Evolutionary conservation across 1,139 yeast species (phyloP).

Genomic region (Arxiozyma slooffiae): DNA sequence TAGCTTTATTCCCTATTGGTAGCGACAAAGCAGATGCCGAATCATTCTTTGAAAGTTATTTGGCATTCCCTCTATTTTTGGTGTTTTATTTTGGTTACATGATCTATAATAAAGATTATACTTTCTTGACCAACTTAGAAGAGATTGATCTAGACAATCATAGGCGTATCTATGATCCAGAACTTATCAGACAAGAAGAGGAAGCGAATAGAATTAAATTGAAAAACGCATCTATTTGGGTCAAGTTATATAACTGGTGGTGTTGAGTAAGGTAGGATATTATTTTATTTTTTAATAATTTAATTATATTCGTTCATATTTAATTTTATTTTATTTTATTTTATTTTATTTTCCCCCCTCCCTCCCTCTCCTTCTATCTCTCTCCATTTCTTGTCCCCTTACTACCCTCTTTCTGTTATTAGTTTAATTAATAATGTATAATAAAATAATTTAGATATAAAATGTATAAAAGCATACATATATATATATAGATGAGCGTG

Average conservation of each 20-base stretch:
- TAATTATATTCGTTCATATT: too few relatives aligned
- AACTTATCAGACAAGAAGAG: conserved; percentile 41
- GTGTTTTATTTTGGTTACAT: conserved; percentile 44
- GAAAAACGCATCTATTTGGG: conserved; percentile 31
- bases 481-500: background rate
- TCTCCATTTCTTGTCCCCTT: background rate
- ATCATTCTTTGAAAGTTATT: conserved; percentile 43
- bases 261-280: conserved; percentile 34
- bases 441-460: too few relatives aligned
- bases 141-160: conserved; percentile 47
- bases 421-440: background rate
- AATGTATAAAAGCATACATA: background rate
- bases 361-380: background rate
- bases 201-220: conserved; percentile 38
- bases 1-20: conserved; percentile 56
- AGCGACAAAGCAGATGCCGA: conserved; percentile 39
- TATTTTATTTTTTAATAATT: background rate
- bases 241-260: conserved; percentile 38
- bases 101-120: conserved; percentile 39
- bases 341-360: background rate
- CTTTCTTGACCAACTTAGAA: conserved; percentile 35
- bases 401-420: background rate
- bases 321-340: background rate
- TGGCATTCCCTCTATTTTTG: conserved; percentile 46
- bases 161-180: conserved; percentile 47